A percentile compares a stretch with the other conserved stretches of the same genome.
Conservation (phyloP, 768 basidiomycete genomes). For the Mycena capillaripes region DNA sequence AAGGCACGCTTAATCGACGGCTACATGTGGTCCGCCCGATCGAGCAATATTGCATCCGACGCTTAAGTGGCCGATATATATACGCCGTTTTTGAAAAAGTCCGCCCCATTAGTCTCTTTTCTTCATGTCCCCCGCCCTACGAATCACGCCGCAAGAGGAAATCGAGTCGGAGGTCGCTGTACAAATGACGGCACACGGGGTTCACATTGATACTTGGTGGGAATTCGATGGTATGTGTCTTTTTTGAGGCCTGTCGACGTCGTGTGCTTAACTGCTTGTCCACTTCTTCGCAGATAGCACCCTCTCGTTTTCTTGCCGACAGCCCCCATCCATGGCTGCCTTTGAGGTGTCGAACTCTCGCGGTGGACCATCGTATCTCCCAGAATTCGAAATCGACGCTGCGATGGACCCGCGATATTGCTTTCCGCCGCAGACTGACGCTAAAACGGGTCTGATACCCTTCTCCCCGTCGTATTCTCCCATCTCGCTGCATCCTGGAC, state of each 20-base stretch:
- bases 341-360: background rate
- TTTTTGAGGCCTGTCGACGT: background rate
- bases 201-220: background rate
- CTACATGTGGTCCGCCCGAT: slow-evolving; percentile 1
- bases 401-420: background rate
- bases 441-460: background rate
- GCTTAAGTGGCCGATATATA: slow-evolving; percentile 4
- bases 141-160: background rate
- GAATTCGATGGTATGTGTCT: background rate
- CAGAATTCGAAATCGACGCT: background rate
- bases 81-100: background rate
- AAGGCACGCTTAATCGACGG: background rate
- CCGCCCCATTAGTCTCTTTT: background rate
- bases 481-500: background rate
- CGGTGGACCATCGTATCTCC: background rate
- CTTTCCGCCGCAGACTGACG: background rate
- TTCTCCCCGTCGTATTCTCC: slow-evolving; percentile 11
- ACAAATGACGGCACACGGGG: background rate
- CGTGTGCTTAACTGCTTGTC: no score
- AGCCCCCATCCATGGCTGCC: background rate
- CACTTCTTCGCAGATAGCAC: background rate
- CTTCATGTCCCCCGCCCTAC: background rate
- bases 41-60: background rate
- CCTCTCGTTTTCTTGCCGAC: background rate
- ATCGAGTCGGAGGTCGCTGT: background rate